Percentiles rank a stretch among this genome's conserved stretches.
These are phyloP conservation scores for Alternaria brassicicola DNA, from an alignment of 2,329 filamentous ascomycete species.

Conservation along the genomic window DNA sequence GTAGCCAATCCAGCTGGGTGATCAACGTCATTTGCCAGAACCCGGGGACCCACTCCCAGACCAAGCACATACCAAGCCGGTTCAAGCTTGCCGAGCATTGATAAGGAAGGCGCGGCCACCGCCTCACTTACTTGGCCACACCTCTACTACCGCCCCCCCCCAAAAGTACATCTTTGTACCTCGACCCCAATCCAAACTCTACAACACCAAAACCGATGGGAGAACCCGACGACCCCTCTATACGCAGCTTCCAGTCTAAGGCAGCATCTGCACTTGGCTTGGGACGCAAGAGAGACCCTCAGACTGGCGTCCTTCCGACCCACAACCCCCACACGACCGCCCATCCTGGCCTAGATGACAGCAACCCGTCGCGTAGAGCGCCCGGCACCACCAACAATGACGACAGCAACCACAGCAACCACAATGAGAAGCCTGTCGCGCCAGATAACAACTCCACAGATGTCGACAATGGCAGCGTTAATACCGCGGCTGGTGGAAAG, in stretches of 20 bases:
- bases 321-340: conserved; percentile 27
- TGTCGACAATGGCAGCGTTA: conserved; percentile 39
- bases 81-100: conserved; percentile 19
- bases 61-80: conserved; percentile 7
- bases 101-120: conserved; percentile 22
- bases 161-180: conserved; percentile 22
- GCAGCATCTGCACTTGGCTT: conserved; percentile 55
- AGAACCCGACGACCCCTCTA: conserved; percentile 60
- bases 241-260: conserved; percentile 60
- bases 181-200: conserved; percentile 12
- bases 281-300: conserved; percentile 43
- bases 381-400: neutral
- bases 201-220: conserved; percentile 56
- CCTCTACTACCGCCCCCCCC: conserved; percentile 2
- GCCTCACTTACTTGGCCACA: conserved; percentile 28
- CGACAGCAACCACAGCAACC: conserved; percentile 3
- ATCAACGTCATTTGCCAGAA: conserved; percentile 14
- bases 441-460: conserved; percentile 13
- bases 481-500: conserved; percentile 58
- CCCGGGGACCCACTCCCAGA: neutral
- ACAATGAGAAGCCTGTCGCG: conserved; percentile 32
- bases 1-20: conserved; percentile 2
- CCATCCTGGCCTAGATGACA: conserved; percentile 22
- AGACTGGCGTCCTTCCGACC: conserved; percentile 38
- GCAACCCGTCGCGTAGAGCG: neutral